Percentiles rank a stretch among this genome's conserved stretches.
Evolutionary conservation across 352 stramenopile genomes (phyloP).

Genomic region (Pythium monospermum): DNA sequence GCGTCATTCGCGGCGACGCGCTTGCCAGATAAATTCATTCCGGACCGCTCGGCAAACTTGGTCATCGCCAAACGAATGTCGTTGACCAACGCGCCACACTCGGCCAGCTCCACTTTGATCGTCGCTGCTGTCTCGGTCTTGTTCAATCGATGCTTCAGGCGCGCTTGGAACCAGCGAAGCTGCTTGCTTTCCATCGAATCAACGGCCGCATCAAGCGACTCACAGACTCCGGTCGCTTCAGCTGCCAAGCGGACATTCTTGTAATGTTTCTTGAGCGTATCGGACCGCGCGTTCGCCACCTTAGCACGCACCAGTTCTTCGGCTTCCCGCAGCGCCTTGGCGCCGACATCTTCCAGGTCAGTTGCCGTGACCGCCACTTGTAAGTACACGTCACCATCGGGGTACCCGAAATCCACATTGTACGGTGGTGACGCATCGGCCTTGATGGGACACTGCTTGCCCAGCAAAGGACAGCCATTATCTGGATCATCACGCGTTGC

Average conservation of each 20-base stretch:
- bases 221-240: constrained; percentile 77
- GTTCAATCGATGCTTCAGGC: constrained; percentile 65
- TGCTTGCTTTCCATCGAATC: constrained; percentile 71
- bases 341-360: constrained; percentile 63
- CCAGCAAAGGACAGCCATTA: constrained; percentile 83
- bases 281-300: constrained; percentile 64
- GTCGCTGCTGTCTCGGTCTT: constrained; percentile 74
- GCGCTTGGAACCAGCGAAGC: constrained; percentile 70
- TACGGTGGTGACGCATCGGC: constrained; percentile 76
- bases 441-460: constrained; percentile 90
- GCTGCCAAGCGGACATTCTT: constrained; percentile 77
- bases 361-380: constrained; percentile 65
- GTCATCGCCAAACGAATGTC: constrained; percentile 68
- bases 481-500: constrained; percentile 76
- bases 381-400: constrained; percentile 76
- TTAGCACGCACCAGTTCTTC: constrained; percentile 55
- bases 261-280: constrained; percentile 86
- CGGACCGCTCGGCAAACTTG: constrained; percentile 81
- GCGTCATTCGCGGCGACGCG: constrained; percentile 58
- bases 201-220: constrained; percentile 65
- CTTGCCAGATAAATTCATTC: constrained; percentile 86
- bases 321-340: constrained; percentile 60
- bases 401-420: constrained; percentile 72
- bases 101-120: constrained; percentile 80
- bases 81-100: constrained; percentile 80